Base-by-base conservation (phyloP, 768 basidiomycete genomes). In the Agrocybe chaxingu region DNA sequence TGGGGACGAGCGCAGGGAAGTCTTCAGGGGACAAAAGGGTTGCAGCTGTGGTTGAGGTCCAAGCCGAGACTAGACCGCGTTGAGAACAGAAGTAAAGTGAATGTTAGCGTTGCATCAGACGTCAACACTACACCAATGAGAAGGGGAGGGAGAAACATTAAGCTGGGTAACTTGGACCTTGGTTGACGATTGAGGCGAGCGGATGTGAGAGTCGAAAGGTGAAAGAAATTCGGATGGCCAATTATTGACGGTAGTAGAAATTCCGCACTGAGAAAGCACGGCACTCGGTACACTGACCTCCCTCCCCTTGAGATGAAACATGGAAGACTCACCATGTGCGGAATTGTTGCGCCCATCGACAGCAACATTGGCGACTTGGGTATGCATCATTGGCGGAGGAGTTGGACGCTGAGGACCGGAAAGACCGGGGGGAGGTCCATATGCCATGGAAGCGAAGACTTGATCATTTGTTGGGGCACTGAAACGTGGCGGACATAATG, bases 241-340 rank as follows among this genome's bases (percentile, higher is more conserved):
- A 74, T 88, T 76, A 88, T 74, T 78, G 79, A 66, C 79, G 84
- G 79, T 82, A 75, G 71, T 80, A 81, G 73, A 81, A 73, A 80
- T 84, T 85, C 84, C 85, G 86, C 83, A 87, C 87, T 89, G 85
- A 75, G 73, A 87, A 88, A 86, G 87, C 76, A 87, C 83, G 85
- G 85, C 70, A 73, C 86, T 89, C 78, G 89, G 87, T 88, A 90
- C 84, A 79, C 79, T 82, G 84, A 76, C 85, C 85, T 80, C 85
- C 87, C 84, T 86, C 87, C 85, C 85, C 84, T 80, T 66, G 70
- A 69, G 68, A 65, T 71, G 70, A 65, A 67, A 58, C 52, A 63
- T 74, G 72, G 72, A 65, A 58, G 60, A 84, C 88, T 89, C 84
- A 89, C 89, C 82, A 72, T 84, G 72, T 55, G 69, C 63, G 42